Conservation (phyloP, 1,284 basidiomycete genomes). For the Fomitopsis palustris region DNA sequence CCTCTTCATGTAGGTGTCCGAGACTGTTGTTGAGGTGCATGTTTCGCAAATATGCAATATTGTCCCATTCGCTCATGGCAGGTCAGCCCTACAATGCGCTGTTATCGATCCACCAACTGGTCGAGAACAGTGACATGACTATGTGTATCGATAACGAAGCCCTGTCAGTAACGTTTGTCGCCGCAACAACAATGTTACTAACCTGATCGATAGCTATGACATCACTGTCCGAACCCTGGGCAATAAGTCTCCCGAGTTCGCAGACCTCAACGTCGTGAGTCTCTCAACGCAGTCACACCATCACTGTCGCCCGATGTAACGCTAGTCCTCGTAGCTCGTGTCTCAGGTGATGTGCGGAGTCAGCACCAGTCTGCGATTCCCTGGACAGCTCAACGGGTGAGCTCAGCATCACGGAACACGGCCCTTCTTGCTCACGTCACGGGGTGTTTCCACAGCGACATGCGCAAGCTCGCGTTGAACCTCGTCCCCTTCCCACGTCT, state of each 20-base stretch:
- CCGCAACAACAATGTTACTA: neutral
- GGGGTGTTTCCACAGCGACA: conserved; percentile 58
- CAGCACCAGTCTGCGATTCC: conserved; percentile 89
- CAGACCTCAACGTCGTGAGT: conserved; percentile 75
- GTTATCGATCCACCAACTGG: conserved; percentile 87
- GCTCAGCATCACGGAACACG: conserved; percentile 13
- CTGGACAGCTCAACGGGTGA: conserved; percentile 88
- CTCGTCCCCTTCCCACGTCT: conserved; percentile 93
- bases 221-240: conserved; percentile 79
- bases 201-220: conserved; percentile 56
- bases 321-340: conserved; percentile 49
- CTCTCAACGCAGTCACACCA: conserved; percentile 13
- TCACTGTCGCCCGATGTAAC: conserved; percentile 1
- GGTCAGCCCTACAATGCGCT: conserved; percentile 84
- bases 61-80: neutral
- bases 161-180: conserved; percentile 44
- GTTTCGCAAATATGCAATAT: neutral
- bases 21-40: conserved; percentile 87
- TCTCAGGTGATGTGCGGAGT: conserved; percentile 88
- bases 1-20: conserved; percentile 63
- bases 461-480: conserved; percentile 93
- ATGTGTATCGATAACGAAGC: conserved; percentile 96
- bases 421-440: neutral
- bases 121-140: conserved; percentile 89
- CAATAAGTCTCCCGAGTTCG: conserved; percentile 67